phyloP scores from a whole-genome alignment of 108 stramenopile species.

The Poteriospumella lacustris region DNA sequence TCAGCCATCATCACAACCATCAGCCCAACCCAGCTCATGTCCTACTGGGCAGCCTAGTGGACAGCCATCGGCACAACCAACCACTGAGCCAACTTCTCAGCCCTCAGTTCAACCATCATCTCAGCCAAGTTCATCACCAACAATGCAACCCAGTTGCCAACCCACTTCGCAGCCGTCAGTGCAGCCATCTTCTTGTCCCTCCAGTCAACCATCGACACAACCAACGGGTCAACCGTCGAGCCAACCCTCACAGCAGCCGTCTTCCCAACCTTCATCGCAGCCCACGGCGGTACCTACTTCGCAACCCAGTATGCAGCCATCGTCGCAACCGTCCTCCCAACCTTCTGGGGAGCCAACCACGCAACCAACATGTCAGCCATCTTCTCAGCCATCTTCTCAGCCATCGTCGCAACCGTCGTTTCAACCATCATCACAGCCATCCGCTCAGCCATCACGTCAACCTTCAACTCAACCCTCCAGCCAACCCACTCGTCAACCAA shows the following conservation, averaged over 20 bases:
- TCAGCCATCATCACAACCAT: too few species aligned
- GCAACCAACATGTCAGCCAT: background rate
- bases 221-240: too few species aligned
- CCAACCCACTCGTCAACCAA: background rate
- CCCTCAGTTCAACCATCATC: too few species aligned
- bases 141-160: too few species aligned
- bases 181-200: too few species aligned
- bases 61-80: too few species aligned
- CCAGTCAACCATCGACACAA: too few species aligned
- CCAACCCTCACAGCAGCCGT: background rate
- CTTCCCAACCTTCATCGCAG: background rate
- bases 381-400: background rate
- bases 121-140: too few species aligned
- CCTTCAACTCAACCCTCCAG: background rate
- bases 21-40: too few species aligned
- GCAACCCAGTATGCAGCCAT: background rate
- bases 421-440: background rate
- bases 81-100: too few species aligned
- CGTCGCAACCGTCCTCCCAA: background rate
- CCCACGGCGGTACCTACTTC: background rate
- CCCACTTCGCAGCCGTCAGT: too few species aligned
- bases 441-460: background rate
- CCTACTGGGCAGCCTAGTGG: too few species aligned
- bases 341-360: background rate
- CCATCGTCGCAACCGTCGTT: background rate